phyloP scores from a whole-genome alignment of 257 asterid genomes.

The Echites panduratus region DNA sequence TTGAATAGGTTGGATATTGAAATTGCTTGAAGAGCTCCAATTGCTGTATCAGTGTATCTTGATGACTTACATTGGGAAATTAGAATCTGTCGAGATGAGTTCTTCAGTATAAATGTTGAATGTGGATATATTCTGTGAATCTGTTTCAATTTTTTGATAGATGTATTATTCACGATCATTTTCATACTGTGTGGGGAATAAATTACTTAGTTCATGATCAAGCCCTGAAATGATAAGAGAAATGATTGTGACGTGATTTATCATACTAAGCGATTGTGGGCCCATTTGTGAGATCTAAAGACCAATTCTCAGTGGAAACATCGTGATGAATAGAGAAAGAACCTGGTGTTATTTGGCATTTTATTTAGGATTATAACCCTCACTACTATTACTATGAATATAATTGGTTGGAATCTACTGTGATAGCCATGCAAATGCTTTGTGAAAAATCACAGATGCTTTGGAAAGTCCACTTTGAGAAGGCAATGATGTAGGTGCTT shows the following conservation, averaged over 20 bases:
- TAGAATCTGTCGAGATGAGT: too few species aligned
- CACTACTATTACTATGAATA: not conserved
- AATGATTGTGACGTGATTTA: not conserved
- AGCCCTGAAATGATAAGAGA: not conserved
- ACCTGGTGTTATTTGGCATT: not conserved
- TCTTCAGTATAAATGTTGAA: not conserved
- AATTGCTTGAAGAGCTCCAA: not conserved
- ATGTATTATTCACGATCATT: not conserved
- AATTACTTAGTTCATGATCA: not conserved
- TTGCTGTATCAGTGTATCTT: not conserved
- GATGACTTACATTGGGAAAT: not conserved
- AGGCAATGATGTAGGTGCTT: not conserved
- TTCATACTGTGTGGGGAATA: not conserved
- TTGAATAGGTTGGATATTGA: not conserved
- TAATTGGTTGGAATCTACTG: not conserved
- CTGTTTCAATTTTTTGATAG: not conserved
- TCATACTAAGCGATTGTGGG: not conserved
- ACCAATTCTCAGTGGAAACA: not conserved
- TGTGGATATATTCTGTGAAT: not conserved
- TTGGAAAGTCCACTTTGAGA: not conserved
- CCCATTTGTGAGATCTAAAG: not conserved
- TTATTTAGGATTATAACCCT: not conserved
- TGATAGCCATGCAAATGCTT: not conserved
- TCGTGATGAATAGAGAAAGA: not conserved
- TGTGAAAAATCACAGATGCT: not conserved